Evolutionary conservation across 257 asterid species (phyloP).

Genomic region (Ilex asprella): DNA sequence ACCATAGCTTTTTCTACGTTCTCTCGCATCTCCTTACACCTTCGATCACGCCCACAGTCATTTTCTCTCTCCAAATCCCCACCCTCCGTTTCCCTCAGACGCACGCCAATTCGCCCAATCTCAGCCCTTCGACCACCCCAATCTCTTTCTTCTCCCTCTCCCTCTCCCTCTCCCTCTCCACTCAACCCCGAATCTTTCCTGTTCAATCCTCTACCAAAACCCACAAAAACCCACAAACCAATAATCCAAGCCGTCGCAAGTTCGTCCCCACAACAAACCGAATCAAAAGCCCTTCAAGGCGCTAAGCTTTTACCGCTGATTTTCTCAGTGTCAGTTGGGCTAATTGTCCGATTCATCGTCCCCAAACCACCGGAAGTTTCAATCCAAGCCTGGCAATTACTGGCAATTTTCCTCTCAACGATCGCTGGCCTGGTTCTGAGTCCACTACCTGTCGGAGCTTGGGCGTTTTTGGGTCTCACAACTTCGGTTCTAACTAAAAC

Average conservation of each 20-base stretch:
- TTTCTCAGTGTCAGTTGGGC: conserved; percentile 59
- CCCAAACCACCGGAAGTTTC: conserved; percentile 76
- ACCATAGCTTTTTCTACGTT: too few species aligned
- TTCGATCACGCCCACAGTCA: conserved; percentile 27
- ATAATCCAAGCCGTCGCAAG: background rate
- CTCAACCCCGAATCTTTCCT: conserved; percentile 6
- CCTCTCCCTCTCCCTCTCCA: too few species aligned
- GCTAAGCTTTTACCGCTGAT: conserved; percentile 55
- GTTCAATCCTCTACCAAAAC: conserved; percentile 11
- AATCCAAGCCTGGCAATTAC: conserved; percentile 80
- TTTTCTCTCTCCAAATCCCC: conserved; percentile 11
- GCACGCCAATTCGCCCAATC: conserved; percentile 16
- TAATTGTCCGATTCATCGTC: conserved; percentile 53
- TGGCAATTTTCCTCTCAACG: conserved; percentile 78
- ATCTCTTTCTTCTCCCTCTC: too few species aligned
- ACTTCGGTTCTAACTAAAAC: conserved; percentile 59
- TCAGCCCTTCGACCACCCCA: conserved; percentile 19
- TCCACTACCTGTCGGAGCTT: conserved; percentile 93
- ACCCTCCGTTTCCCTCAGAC: conserved; percentile 15
- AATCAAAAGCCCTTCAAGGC: conserved; percentile 15
- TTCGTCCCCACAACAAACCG: background rate
- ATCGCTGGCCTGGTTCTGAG: conserved; percentile 80
- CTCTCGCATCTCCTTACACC: conserved; percentile 30
- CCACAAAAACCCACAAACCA: conserved; percentile 1
- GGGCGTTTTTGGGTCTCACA: conserved; percentile 88